A percentile compares a stretch with the other conserved stretches of the same genome.
phyloP scores from a whole-genome alignment of 495 filamentous ascomycete species.

The Hyaloscypha bicolor region DNA sequence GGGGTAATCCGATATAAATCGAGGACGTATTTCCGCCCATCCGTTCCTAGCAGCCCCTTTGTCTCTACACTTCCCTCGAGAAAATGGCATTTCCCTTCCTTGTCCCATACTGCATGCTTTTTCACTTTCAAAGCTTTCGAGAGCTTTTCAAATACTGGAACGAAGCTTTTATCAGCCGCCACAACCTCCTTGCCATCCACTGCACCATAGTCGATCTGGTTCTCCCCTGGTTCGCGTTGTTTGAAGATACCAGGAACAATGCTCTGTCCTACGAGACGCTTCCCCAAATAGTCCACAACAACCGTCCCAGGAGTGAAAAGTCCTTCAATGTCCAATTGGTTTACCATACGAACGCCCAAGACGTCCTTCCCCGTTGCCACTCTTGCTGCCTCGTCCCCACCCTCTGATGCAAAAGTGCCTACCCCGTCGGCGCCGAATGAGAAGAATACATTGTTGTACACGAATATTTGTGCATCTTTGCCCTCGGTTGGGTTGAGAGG shows the following conservation, averaged over 20 bases:
- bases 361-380: constrained; percentile 98
- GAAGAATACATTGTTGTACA: constrained; percentile 99
- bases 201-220: constrained; percentile 98
- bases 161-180: constrained; percentile 84
- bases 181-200: constrained; percentile 97
- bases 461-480: constrained; percentile 94
- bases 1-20: constrained; percentile 96
- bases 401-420: constrained; percentile 93
- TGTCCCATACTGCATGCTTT: constrained; percentile 97
- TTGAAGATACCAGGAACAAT: constrained; percentile 99
- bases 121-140: constrained; percentile 87
- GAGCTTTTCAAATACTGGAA: constrained; percentile 82
- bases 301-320: constrained; percentile 95
- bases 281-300: constrained; percentile 95
- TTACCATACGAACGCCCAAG: constrained; percentile 87
- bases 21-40: constrained; percentile 94
- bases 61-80: constrained; percentile 97
- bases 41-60: constrained; percentile 95
- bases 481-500: constrained; percentile 96
- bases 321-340: constrained; percentile 93
- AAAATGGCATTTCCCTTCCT: constrained; percentile 85
- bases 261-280: constrained; percentile 95
- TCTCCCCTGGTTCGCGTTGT: constrained; percentile 94
- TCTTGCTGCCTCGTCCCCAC: constrained; percentile 94
- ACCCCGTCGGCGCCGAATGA: constrained; percentile 98